A percentile compares a stretch with the other conserved stretches of the same genome.
phyloP scores from a whole-genome alignment of 2,329 filamentous ascomycete species.

The Hymenoscyphus scutula region DNA sequence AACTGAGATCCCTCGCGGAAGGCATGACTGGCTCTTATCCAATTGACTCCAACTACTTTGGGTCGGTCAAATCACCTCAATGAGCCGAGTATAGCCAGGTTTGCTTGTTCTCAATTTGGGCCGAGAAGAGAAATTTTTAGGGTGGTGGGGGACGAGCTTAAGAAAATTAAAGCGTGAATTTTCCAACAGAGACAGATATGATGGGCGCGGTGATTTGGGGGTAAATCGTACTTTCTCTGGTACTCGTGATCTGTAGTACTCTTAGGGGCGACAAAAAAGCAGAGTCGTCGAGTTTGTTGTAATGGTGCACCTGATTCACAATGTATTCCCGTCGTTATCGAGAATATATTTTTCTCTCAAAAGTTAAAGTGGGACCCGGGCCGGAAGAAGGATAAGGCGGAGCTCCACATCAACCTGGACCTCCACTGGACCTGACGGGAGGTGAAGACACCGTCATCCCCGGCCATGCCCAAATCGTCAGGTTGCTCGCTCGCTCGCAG shows the following conservation, averaged over 20 bases:
- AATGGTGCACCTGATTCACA: not conserved
- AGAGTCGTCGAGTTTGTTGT: not conserved
- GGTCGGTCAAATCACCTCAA: not conserved
- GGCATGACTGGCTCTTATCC: not conserved
- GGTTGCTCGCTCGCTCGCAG: too few species aligned
- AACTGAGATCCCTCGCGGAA: not conserved
- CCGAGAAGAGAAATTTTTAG: not conserved
- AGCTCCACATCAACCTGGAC: not conserved
- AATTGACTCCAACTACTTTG: not conserved
- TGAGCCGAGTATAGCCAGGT: not conserved
- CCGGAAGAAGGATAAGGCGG: conserved; percentile 4
- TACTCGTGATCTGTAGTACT: not conserved
- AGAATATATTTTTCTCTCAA: conserved; percentile 7
- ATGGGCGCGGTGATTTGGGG: not conserved
- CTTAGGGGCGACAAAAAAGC: not conserved
- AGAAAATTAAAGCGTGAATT: not conserved
- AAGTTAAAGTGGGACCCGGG: conserved; percentile 7
- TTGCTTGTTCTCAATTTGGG: not conserved
- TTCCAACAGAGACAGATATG: not conserved
- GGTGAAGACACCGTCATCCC: not conserved
- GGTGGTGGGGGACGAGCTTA: not conserved
- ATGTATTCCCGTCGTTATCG: not conserved
- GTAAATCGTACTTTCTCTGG: not conserved
- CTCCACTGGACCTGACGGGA: not conserved
- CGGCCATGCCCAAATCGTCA: not conserved